Conservation (phyloP, 164 flowering plant genomes). For the Vitis labrusca region DNA sequence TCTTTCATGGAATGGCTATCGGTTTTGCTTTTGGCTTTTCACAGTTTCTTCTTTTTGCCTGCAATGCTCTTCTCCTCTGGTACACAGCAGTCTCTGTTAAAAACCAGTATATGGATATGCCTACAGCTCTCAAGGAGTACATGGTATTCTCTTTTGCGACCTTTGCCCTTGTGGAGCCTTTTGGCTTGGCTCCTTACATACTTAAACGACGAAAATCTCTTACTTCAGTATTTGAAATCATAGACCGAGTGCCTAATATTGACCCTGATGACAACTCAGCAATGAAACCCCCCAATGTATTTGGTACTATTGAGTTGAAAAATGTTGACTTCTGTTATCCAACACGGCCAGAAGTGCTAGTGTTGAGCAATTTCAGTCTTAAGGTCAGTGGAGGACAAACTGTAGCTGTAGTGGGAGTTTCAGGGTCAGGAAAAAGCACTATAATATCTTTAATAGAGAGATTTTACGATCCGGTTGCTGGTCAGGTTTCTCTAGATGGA, state of each 20-base stretch:
- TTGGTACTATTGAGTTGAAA: slow-evolving; percentile 89
- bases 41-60: slow-evolving; percentile 96
- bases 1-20: slow-evolving; percentile 86
- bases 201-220: slow-evolving; percentile 86
- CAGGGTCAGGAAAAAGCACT: slow-evolving; percentile 97
- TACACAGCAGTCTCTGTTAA: slow-evolving; percentile 71
- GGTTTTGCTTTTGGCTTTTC: slow-evolving; percentile 95
- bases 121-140: slow-evolving; percentile 88
- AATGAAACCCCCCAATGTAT: slow-evolving; percentile 84
- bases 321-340: slow-evolving; percentile 93
- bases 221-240: slow-evolving; percentile 87
- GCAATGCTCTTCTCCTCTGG: slow-evolving; percentile 97
- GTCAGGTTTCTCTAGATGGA: slow-evolving; percentile 84
- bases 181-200: slow-evolving; percentile 96
- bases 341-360: slow-evolving; percentile 78
- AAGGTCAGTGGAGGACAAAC: slow-evolving; percentile 97
- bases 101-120: slow-evolving; percentile 35
- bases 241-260: slow-evolving; percentile 84
- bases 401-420: slow-evolving; percentile 92
- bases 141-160: slow-evolving; percentile 97
- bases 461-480: slow-evolving; percentile 90
- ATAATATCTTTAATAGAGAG: slow-evolving; percentile 87
- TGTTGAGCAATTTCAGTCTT: slow-evolving; percentile 88
- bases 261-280: slow-evolving; percentile 88
- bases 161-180: slow-evolving; percentile 96